phyloP scores from a whole-genome alignment of 768 basidiomycete genomes.

The Russula compacta region DNA sequence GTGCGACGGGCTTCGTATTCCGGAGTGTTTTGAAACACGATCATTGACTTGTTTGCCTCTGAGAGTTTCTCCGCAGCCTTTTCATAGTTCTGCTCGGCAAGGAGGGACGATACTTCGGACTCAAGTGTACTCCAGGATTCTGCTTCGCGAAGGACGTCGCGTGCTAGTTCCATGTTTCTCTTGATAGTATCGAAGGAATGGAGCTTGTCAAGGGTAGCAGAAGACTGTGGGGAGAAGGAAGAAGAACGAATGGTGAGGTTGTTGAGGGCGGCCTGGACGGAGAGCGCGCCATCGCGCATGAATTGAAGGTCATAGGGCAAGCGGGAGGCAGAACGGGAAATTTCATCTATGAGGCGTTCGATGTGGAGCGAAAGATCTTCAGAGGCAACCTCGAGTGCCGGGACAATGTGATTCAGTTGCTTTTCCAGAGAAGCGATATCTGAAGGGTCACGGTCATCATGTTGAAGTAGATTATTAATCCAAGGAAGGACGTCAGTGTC shows the following conservation, averaged over 20 bases:
- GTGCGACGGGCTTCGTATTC: conserved; percentile 83
- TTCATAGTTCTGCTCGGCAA: conserved; percentile 67
- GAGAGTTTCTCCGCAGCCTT: conserved; percentile 90
- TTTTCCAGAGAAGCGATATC: conserved; percentile 50
- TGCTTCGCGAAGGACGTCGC: conserved; percentile 87
- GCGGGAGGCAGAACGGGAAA: conserved; percentile 83
- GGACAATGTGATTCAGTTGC: conserved; percentile 64
- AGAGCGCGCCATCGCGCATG: conserved; percentile 84
- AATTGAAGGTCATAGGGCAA: conserved; percentile 95
- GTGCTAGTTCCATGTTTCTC: conserved; percentile 74
- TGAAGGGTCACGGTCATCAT: background rate
- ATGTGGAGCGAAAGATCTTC: conserved; percentile 83
- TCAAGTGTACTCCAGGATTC: conserved; percentile 97
- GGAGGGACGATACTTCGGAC: conserved; percentile 79
- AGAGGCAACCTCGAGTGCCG: conserved; percentile 74
- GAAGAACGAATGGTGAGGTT: conserved; percentile 50
- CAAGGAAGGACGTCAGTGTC: conserved; percentile 25
- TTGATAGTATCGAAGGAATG: conserved; percentile 77
- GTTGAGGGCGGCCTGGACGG: conserved; percentile 59
- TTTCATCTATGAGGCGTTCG: conserved; percentile 86
- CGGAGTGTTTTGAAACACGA: conserved; percentile 85
- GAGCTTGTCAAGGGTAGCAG: conserved; percentile 63
- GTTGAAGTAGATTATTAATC: conserved; percentile 26
- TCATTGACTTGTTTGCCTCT: conserved; percentile 83
- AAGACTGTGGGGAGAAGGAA: conserved; percentile 49